Base-by-base conservation (phyloP, 75 land plant genomes). In the Chamaecyparis obtusa region DNA sequence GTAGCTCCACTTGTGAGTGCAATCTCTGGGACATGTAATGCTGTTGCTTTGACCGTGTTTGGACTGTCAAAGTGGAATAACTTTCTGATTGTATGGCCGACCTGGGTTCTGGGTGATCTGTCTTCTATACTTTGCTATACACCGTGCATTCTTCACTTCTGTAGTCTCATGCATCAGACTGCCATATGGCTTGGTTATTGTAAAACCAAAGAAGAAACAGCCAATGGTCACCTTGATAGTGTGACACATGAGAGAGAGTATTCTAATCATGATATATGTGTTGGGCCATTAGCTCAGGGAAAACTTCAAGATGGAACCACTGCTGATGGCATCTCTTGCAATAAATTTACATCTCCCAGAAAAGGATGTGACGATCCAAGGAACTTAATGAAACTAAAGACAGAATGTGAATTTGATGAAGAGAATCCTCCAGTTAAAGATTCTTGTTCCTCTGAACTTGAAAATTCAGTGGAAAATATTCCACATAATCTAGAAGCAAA, bases 51-150 rank as follows among this genome's bases (percentile, higher is more conserved):
- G 14, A 87, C 88, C 3, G 87, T 87, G 21, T 91, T 91, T 81
- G 84, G 84, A 3, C 77, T 91, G 19, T 87, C 91, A 16, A 71
- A 87, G n/a, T 89, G 92, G 92, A 60, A 87, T 21, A 37, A 71
- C 49, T 90, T 91, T 37, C 51, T 91, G 48, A 35, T 76, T 85
- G 77, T 91, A 33, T 91, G 92, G 92, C 91, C 92, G 80, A 91
- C 88, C 17, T 91, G 91, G 91, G 92, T 91, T 35, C 91, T 91
- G 15, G 92, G 92, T 48, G 92, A 91, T 85, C 83, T 91, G 13
- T 89, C 92, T n/a, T 88, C 92, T 27, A 90, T 91, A 64, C 88
- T 91, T 43, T 91, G 91, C 78, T 90, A 90, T 30, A 90, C 90
- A 71, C 92, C 92, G 17, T 91, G 91, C 19, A 46, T 91, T 76